Percentiles rank a stretch among this genome's conserved stretches.
Evolutionary conservation across 352 stramenopile genomes (phyloP).

Genomic region (Phytophthora meadii): DNA sequence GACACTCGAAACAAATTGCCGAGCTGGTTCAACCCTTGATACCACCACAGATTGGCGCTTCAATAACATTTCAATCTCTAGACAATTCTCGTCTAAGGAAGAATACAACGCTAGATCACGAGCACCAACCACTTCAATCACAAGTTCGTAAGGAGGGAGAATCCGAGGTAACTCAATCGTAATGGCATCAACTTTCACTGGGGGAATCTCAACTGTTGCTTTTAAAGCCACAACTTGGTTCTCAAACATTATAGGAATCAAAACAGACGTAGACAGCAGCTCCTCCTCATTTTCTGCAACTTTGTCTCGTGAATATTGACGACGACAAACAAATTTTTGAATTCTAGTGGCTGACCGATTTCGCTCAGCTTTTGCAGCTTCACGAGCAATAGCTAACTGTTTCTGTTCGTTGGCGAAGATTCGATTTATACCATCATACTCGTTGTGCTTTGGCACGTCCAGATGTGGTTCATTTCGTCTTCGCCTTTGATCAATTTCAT

Average conservation of each 20-base stretch:
- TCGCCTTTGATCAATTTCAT: conserved; percentile 5
- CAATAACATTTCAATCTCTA: conserved; percentile 23
- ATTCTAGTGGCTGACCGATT: conserved; percentile 17
- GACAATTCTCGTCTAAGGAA: conserved; percentile 10
- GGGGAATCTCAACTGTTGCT: background rate
- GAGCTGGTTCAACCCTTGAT: conserved; percentile 5
- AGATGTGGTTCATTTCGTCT: background rate
- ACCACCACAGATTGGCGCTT: conserved; percentile 26
- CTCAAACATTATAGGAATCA: conserved; percentile 23
- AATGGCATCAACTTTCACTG: background rate
- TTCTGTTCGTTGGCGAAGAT: conserved; percentile 29
- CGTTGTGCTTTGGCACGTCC: background rate
- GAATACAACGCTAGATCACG: conserved; percentile 18
- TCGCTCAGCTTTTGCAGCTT: conserved; percentile 11
- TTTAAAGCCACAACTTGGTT: background rate
- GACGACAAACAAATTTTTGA: conserved; percentile 13
- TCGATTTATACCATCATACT: background rate
- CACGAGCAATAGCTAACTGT: conserved; percentile 22
- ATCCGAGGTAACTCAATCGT: background rate
- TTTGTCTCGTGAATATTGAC: background rate
- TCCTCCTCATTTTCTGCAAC: conserved; percentile 23
- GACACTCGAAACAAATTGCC: conserved; percentile 20
- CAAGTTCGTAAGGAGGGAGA: conserved; percentile 34
- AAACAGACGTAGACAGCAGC: conserved; percentile 28
- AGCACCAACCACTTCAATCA: conserved; percentile 30